Percentiles rank a stretch among this genome's conserved stretches.
These are phyloP conservation scores for Sporothrix brunneoviolacea DNA, from an alignment of 2,329 filamentous ascomycete genomes.

Conservation along the genomic window DNA sequence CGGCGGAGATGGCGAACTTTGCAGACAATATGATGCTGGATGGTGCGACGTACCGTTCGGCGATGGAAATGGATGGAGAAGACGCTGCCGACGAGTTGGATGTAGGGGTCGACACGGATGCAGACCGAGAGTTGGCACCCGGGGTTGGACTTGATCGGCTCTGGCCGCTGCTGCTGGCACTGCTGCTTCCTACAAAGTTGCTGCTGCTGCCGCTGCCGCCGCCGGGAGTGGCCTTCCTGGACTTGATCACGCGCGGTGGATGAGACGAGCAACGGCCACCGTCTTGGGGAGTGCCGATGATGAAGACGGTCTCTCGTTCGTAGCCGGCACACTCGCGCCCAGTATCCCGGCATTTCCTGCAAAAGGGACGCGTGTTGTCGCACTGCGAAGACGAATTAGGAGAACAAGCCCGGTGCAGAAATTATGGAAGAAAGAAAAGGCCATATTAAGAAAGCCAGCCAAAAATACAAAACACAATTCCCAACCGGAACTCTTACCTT, in stretches of 20 bases:
- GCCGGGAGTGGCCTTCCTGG: conserved; percentile 24
- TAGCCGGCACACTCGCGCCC: conserved; percentile 56
- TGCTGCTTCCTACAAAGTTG: background rate
- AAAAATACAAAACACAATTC: too few relatives aligned
- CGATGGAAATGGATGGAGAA: conserved; percentile 4
- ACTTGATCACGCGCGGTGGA: conserved; percentile 41
- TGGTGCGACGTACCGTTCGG: background rate
- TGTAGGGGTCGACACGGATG: background rate
- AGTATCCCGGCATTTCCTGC: conserved; percentile 52
- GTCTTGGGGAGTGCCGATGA: conserved; percentile 50
- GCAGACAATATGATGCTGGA: conserved; percentile 1
- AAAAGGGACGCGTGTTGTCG: conserved; percentile 54
- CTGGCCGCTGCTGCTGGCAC: background rate
- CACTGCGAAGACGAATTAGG: conserved; percentile 37
- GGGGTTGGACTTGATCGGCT: background rate
- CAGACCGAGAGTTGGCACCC: background rate
- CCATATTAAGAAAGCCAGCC: background rate
- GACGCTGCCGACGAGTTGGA: conserved; percentile 6
- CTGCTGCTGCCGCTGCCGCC: conserved; percentile 14
- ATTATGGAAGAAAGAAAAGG: background rate
- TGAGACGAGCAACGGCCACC: conserved; percentile 52
- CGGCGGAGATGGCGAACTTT: background rate
- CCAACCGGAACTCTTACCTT: conserved; percentile 35
- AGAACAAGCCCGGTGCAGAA: too few relatives aligned
- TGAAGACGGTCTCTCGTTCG: conserved; percentile 56